Evolutionary conservation across 495 filamentous ascomycete genomes (phyloP).

Genomic region (Aspergillus biplanus): DNA sequence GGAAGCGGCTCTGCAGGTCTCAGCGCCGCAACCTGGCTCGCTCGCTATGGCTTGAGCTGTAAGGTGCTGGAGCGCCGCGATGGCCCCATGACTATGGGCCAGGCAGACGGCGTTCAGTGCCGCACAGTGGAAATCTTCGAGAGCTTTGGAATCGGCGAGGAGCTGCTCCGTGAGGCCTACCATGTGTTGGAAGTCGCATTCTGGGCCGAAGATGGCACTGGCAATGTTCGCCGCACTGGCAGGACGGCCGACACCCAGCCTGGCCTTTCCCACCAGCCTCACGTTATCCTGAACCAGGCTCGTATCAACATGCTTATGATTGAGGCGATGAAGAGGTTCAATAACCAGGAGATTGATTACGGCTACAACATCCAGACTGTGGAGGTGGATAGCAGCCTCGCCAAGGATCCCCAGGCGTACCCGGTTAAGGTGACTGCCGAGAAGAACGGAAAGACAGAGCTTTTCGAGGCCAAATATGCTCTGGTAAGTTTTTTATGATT

Average conservation of each 20-base stretch:
- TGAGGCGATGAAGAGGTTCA: constrained; percentile 48
- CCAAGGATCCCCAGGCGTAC: constrained; percentile 48
- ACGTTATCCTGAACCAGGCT: constrained; percentile 80
- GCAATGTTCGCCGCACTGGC: constrained; percentile 51
- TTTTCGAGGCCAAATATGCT: constrained; percentile 68
- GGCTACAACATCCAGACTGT: constrained; percentile 59
- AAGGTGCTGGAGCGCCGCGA: constrained; percentile 65
- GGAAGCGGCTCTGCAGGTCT: constrained; percentile 73
- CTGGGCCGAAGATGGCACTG: constrained; percentile 53
- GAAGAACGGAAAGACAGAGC: constrained; percentile 54
- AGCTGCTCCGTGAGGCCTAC: constrained; percentile 71
- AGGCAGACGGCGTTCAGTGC: constrained; percentile 81
- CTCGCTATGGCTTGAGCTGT: constrained; percentile 61
- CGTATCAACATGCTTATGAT: constrained; percentile 67
- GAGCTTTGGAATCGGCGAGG: constrained; percentile 71
- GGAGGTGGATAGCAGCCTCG: constrained; percentile 49
- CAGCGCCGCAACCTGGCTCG: constrained; percentile 68
- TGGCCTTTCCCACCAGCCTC: constrained; percentile 68
- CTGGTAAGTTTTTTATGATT: constrained; percentile 53
- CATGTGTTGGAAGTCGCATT: constrained; percentile 71
- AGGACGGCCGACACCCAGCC: constrained; percentile 63
- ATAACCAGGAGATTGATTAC: constrained; percentile 61
- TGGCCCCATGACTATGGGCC: constrained; percentile 67
- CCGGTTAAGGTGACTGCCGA: constrained; percentile 57
- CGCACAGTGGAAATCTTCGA: constrained; percentile 83